Conservation (phyloP, 441 rosid species). For the Pelargonium myrrhifolium region DNA sequence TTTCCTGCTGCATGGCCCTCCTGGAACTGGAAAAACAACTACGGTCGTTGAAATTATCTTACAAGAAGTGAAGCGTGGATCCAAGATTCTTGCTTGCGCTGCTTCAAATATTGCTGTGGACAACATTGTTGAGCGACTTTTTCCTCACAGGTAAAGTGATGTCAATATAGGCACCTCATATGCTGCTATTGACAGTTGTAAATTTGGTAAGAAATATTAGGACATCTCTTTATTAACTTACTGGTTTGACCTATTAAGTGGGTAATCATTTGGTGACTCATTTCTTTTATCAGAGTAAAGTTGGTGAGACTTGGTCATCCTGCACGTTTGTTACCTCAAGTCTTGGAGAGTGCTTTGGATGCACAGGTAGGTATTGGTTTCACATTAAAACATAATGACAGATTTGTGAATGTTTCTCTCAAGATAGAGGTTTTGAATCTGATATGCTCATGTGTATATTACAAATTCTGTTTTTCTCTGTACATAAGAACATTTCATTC, state of each 20-base stretch:
- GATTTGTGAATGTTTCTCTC: neutral
- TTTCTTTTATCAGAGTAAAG: slow-evolving; percentile 46
- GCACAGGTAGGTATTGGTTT: slow-evolving; percentile 50
- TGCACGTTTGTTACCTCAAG: slow-evolving; percentile 91
- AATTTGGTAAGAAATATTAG: neutral
- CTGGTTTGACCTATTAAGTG: slow-evolving; percentile 6
- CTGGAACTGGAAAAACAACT: slow-evolving; percentile 98
- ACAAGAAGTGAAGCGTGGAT: slow-evolving; percentile 91
- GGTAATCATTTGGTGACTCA: slow-evolving; percentile 7
- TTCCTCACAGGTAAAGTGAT: slow-evolving; percentile 63
- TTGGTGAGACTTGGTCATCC: slow-evolving; percentile 94
- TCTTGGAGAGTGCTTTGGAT: slow-evolving; percentile 84
- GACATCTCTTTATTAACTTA: neutral
- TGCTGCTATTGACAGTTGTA: neutral
- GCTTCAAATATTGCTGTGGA: slow-evolving; percentile 99
- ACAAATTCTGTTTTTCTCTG: neutral
- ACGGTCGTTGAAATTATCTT: slow-evolving; percentile 88
- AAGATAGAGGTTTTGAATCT: neutral
- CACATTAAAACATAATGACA: slow-evolving; percentile 1
- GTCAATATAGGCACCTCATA: slow-evolving; percentile 4
- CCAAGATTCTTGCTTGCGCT: slow-evolving; percentile 92
- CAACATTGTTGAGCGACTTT: slow-evolving; percentile 94
- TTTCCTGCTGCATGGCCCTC: slow-evolving; percentile 92
- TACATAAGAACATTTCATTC: neutral
- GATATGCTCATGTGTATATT: neutral